Conservation (phyloP, 371 early-diverging fungal genomes). For the Apophysomyces elegans region DNA sequence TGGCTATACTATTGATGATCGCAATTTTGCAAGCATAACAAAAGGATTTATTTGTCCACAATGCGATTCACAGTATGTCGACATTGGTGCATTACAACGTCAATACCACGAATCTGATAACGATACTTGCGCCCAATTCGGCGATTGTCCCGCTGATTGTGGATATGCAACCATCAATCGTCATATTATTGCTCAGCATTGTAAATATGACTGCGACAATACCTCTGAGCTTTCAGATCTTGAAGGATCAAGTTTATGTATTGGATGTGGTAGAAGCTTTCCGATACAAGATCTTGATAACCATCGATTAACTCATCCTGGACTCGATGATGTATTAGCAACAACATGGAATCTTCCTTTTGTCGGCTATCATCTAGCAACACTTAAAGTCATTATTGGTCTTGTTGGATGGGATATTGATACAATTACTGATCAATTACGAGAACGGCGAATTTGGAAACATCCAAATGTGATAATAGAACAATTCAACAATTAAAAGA, state of each 20-base stretch:
- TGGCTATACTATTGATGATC: neutral
- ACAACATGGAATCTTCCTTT: neutral
- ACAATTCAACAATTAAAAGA: neutral
- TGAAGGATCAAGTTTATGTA: neutral
- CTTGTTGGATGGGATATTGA: no score
- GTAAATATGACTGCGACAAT: neutral
- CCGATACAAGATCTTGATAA: neutral
- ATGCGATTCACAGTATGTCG: neutral
- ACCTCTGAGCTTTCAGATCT: neutral
- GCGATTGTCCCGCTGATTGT: neutral
- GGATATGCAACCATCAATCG: neutral
- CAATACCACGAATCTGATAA: neutral
- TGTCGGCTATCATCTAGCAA: no score
- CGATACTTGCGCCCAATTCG: neutral
- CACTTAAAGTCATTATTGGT: neutral
- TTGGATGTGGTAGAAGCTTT: neutral
- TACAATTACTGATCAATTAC: no score
- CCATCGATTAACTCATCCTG: neutral
- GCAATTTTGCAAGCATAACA: neutral
- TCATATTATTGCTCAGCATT: neutral
- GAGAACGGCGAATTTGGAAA: no score
- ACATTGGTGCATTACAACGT: neutral
- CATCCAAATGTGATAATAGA: neutral
- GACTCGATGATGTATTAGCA: neutral
- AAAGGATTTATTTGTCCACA: neutral